phyloP scores from a whole-genome alignment of 1,284 basidiomycete species.

The Grifola frondosa region DNA sequence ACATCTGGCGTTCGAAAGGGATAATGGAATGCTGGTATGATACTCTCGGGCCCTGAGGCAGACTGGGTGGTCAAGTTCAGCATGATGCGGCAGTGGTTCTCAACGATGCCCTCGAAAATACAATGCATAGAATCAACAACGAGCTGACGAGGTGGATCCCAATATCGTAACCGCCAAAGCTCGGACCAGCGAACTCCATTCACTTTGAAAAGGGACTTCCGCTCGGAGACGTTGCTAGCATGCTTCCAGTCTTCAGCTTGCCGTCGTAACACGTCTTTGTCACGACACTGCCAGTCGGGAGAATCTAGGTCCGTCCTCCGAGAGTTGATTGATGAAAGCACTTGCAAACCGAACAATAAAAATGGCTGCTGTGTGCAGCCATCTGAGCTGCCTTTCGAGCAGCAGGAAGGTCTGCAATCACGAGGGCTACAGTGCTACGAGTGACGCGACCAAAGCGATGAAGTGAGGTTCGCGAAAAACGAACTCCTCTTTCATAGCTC shows the following conservation, averaged over 20 bases:
- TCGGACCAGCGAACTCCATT: slow-evolving; percentile 31
- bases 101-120: slow-evolving; percentile 26
- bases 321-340: neutral
- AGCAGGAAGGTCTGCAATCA: slow-evolving; percentile 35
- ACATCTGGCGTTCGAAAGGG: too few relatives aligned
- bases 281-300: slow-evolving; percentile 17
- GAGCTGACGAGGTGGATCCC: slow-evolving; percentile 29
- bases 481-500: slow-evolving; percentile 32
- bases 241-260: slow-evolving; percentile 25
- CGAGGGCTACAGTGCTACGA: slow-evolving; percentile 25
- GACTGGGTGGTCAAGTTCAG: slow-evolving; percentile 18
- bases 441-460: slow-evolving; percentile 27
- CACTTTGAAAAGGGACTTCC: slow-evolving; percentile 18
- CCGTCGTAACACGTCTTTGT: slow-evolving; percentile 11
- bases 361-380: slow-evolving; percentile 5
- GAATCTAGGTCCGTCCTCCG: slow-evolving; percentile 12
- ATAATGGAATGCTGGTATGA: too few relatives aligned
- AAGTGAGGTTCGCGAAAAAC: slow-evolving; percentile 25
- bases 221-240: slow-evolving; percentile 15
- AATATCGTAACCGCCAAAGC: slow-evolving; percentile 33
- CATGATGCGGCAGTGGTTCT: slow-evolving; percentile 25
- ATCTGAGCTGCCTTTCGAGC: slow-evolving; percentile 27
- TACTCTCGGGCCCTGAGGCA: too few relatives aligned
- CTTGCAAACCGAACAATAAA: slow-evolving; percentile 4
- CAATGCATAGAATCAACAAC: slow-evolving; percentile 35